Evolutionary conservation across 257 asterid species (phyloP), one percentile per base, ranked within the genome.

Genomic region (Lithospermum erythrorhizon): DNA sequence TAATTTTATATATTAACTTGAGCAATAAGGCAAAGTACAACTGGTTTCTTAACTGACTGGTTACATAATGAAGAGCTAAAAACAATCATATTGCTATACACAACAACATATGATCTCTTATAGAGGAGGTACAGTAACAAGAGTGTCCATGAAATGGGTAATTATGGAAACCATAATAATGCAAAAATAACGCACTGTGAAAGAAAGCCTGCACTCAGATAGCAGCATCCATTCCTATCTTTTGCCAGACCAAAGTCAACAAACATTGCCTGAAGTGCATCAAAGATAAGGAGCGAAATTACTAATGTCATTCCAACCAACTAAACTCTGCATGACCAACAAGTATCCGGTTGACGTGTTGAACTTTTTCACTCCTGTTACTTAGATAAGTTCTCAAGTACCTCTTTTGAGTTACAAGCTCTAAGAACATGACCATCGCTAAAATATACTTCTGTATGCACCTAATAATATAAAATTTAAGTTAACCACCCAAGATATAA

Each of bases 181-280:
- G n/a, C n/a, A n/a, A n/a, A n/a, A n/a, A n/a, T n/a, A n/a, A n/a
- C n/a, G n/a, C n/a, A n/a, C n/a, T n/a, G n/a, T n/a, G n/a, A n/a
- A n/a, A n/a, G n/a, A n/a, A 32, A 32, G 8, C 45, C 8, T 32
- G 89, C 98, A n/a, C 98, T 88, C 66, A 93, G 75, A 65, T 89
- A 88, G 81, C 97, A 93, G 78, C 85, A 72, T 73, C 98, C 98
- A 72, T 81, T 90, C 76, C 95, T 82, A 61, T 93, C 98, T 71
- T 89, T 84, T 35, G 97, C 98, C 54, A 88, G 79, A 51, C 98
- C 98, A 75, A 93, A 93, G 76, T 93, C 94, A 66, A 93, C 90
- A 79, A 86, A 93, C 98, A 93, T 93, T 72, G 98, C 97, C 98
- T 93, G 73, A 69, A 58, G 53, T 61, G 29, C 47, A 21, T 59